Evolutionary conservation across 2,329 filamentous ascomycete species (phyloP).

Genomic region (Aspergillus eucalypticola): DNA sequence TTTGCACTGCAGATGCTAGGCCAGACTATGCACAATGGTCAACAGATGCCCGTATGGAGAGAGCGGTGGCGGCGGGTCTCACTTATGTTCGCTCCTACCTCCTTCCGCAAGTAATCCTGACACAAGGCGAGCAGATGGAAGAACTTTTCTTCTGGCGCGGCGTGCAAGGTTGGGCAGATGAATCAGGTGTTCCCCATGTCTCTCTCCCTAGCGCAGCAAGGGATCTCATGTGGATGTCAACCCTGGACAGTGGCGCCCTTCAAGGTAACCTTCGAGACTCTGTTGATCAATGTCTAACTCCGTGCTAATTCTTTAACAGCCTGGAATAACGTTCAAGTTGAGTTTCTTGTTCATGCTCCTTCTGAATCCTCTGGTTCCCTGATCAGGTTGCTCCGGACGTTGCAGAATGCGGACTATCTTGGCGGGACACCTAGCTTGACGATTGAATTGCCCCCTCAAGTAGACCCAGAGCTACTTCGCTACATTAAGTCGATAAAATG

Average conservation of each 20-base stretch:
- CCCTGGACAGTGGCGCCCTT: slow-evolving; percentile 72
- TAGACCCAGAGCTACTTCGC: slow-evolving; percentile 65
- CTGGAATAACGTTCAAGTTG: slow-evolving; percentile 76
- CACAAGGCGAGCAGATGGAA: slow-evolving; percentile 68
- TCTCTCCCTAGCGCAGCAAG: slow-evolving; percentile 67
- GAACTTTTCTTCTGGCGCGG: slow-evolving; percentile 67
- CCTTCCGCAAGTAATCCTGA: slow-evolving; percentile 73
- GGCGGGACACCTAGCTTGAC: slow-evolving; percentile 73
- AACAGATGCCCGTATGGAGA: slow-evolving; percentile 67
- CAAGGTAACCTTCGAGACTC: slow-evolving; percentile 50
- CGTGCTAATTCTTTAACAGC: slow-evolving; percentile 45
- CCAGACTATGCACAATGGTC: slow-evolving; percentile 72
- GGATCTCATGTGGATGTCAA: slow-evolving; percentile 72
- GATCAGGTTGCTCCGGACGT: slow-evolving; percentile 72
- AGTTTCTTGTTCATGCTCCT: slow-evolving; percentile 80
- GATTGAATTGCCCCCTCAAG: slow-evolving; percentile 73
- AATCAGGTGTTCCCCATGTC: slow-evolving; percentile 64
- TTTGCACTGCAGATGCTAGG: slow-evolving; percentile 61
- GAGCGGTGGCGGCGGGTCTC: slow-evolving; percentile 65
- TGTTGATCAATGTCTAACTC: background rate
- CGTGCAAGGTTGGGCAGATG: slow-evolving; percentile 56
- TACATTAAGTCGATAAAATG: slow-evolving; percentile 68
- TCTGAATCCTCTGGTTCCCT: slow-evolving; percentile 71
- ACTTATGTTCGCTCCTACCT: slow-evolving; percentile 71
- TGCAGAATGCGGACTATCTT: slow-evolving; percentile 73